Conservation (phyloP, 2,329 filamentous ascomycete species). For the Escovopsis sp. region DNA sequence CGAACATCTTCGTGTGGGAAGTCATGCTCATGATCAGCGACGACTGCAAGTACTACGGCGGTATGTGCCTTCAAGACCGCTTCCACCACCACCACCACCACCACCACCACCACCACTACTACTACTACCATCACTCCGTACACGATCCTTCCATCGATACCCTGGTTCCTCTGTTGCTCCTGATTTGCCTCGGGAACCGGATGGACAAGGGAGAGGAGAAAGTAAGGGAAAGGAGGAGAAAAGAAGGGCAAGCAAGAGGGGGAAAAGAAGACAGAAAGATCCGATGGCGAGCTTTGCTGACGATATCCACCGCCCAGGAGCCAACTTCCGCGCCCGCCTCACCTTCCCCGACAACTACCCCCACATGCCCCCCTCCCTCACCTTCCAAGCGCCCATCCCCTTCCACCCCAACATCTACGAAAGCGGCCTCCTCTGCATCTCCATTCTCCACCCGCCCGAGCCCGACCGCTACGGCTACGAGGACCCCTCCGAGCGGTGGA, state of each 20-base stretch:
- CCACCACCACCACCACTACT: neutral
- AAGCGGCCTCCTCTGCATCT: conserved; percentile 83
- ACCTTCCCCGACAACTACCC: conserved; percentile 78
- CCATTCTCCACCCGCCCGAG: conserved; percentile 86
- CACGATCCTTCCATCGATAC: too few relatives aligned
- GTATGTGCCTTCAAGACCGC: conserved; percentile 30
- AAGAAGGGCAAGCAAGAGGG: too few relatives aligned
- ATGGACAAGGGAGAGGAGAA: too few relatives aligned
- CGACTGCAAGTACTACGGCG: conserved; percentile 85
- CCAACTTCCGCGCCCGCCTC: conserved; percentile 77
- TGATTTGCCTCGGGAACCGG: too few relatives aligned
- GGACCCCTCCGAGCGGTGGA: conserved; percentile 78
- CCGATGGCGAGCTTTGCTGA: too few relatives aligned
- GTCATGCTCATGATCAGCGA: conserved; percentile 98
- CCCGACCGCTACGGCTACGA: conserved; percentile 95
- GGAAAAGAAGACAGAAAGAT: too few relatives aligned
- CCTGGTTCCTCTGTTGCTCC: too few relatives aligned
- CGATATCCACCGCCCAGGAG: conserved; percentile 40
- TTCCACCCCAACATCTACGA: conserved; percentile 95
- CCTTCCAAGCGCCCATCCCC: conserved; percentile 65
- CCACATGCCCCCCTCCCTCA: conserved; percentile 73
- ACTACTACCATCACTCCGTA: too few relatives aligned
- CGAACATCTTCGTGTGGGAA: conserved; percentile 93
- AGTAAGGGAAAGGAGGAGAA: too few relatives aligned
- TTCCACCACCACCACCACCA: neutral